Evolutionary conservation across 306 rosid genomes (phyloP).

Genomic region (Ormosia semicastrata): DNA sequence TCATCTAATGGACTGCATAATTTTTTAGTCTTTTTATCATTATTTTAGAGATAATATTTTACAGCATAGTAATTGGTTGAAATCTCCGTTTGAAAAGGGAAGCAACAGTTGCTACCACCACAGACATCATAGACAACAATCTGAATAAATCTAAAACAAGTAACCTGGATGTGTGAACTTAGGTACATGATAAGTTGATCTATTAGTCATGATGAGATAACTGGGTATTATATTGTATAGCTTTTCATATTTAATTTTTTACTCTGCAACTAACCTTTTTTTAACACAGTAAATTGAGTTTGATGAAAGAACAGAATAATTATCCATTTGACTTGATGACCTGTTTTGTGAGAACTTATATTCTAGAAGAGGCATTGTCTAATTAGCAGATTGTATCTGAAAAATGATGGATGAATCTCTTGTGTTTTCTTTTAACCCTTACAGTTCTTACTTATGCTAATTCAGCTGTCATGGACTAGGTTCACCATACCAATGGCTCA

Average conservation of each 20-base stretch:
- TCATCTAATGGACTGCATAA: background rate
- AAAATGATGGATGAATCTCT: background rate
- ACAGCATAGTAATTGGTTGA: background rate
- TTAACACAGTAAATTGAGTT: background rate
- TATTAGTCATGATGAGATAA: background rate
- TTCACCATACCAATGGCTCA: slow-evolving; percentile 59
- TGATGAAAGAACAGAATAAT: background rate
- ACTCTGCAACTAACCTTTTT: background rate
- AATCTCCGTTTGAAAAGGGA: background rate
- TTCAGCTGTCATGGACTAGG: slow-evolving; percentile 40
- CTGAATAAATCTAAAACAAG: background rate
- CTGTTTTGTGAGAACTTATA: background rate
- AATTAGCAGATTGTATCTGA: background rate
- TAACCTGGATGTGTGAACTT: background rate
- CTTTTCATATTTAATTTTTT: background rate
- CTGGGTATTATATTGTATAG: background rate
- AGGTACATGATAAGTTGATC: background rate
- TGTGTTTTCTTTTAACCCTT: slow-evolving; percentile 23
- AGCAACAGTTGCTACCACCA: background rate
- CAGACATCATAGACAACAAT: background rate
- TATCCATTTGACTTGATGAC: background rate
- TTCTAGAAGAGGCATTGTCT: background rate
- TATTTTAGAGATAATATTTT: background rate
- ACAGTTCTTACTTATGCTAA: slow-evolving; percentile 29
- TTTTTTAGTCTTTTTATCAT: background rate